Evolutionary conservation across 75 land plant genomes (phyloP).

Genomic region (Cryptomeria japonica): DNA sequence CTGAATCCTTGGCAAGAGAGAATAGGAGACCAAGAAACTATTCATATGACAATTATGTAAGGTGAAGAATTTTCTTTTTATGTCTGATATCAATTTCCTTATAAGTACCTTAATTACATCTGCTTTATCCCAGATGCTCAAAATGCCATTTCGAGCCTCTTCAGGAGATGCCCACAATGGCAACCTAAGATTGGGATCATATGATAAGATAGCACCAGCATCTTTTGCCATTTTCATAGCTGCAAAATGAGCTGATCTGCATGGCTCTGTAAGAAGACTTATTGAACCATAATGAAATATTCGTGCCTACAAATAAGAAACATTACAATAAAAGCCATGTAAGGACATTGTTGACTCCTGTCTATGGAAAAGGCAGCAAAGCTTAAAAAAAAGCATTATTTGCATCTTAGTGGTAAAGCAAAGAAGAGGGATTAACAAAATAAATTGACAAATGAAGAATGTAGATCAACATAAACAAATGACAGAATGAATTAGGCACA

Average conservation of each 20-base stretch:
- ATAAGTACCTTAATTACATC: slow-evolving; percentile 47
- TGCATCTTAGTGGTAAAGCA: background rate
- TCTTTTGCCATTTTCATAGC: slow-evolving; percentile 45
- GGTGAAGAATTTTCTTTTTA: background rate
- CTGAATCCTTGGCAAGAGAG: slow-evolving; percentile 5
- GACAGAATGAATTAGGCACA: too few species aligned
- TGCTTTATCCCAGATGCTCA: slow-evolving; percentile 60
- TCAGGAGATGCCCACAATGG: slow-evolving; percentile 54
- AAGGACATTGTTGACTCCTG: background rate
- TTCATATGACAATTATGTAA: background rate
- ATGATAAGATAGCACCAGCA: slow-evolving; percentile 46
- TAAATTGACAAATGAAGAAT: background rate
- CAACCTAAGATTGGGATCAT: slow-evolving; percentile 58
- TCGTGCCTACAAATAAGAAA: slow-evolving; percentile 16
- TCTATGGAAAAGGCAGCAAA: background rate
- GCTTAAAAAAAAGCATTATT: background rate
- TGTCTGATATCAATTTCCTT: background rate
- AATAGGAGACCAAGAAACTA: background rate
- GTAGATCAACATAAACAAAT: background rate
- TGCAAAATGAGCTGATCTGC: slow-evolving; percentile 43
- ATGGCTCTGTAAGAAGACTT: slow-evolving; percentile 46
- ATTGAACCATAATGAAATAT: slow-evolving; percentile 67
- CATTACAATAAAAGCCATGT: background rate
- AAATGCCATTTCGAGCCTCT: slow-evolving; percentile 47
- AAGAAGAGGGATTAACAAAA: too few species aligned